phyloP scores from a whole-genome alignment of 2,329 filamentous ascomycete species.

The Trichoderma guizhouense region DNA sequence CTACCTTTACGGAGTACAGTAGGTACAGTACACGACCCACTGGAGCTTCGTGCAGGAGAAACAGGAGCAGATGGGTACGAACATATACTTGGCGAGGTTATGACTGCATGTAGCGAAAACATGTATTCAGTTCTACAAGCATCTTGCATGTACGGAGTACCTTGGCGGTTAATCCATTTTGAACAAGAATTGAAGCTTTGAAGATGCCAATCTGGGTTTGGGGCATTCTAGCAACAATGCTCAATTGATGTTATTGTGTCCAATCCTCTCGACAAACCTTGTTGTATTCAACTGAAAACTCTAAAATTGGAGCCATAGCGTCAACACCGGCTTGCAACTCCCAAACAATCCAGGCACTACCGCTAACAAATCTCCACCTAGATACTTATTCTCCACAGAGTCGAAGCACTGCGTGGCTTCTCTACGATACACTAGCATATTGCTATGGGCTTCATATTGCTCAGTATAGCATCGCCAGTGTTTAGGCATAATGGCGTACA shows the following conservation, averaged over 20 bases:
- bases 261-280: background rate
- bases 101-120: background rate
- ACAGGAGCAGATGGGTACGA: background rate
- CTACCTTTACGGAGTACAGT: background rate
- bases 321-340: background rate
- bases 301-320: background rate
- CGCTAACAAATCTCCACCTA: background rate
- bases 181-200: background rate
- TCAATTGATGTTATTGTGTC: background rate
- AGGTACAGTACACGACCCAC: background rate
- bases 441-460: no score
- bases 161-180: background rate
- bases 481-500: no score
- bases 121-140: background rate
- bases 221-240: background rate
- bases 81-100: background rate
- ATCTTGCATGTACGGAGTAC: background rate
- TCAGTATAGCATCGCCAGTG: no score
- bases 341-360: background rate
- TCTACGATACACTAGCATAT: background rate
- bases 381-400: background rate
- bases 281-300: background rate
- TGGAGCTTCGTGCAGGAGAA: background rate
- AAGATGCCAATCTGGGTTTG: background rate
- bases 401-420: background rate